Base-by-base conservation (phyloP, 805 yeast genomes). In the Ogataea degrootiae region DNA sequence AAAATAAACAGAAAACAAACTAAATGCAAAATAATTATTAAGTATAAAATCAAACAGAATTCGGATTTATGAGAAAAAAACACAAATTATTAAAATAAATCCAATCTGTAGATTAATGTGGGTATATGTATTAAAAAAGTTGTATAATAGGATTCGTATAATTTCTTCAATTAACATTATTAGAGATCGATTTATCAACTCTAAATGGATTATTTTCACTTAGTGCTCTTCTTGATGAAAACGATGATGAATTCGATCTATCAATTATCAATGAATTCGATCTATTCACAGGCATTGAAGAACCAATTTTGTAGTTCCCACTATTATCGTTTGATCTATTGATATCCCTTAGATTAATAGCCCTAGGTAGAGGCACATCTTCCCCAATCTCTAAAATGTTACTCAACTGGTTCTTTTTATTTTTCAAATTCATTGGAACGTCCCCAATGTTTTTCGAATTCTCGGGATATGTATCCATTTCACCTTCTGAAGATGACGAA, bases 331-430 rank as follows among this genome's bases (percentile, higher is more conserved):
- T 15, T 15, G n/a, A 15, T 15, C 36, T 34, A 12, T 34, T 34
- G 9, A 34, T 15, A 34, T n/a, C 17, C 17, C 17, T 22, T 8
- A 15, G 40, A 12, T 37, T 31, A 22, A 8, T n/a, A 23, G n/a
- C 9, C 9, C 7, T 19, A 39, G 16, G n/a, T 7, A 33, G 5
- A 4, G 49, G 34, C 11, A 26, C 12, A 8, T 51, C 58, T 26
- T 55, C 59, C 26, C 52, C 59, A 14, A 50, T 39, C 46, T 55
- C 59, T 17, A 53, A 16, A 12, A 55, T 55, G 37, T 55, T 55
- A 41, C 50, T 55, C 41, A 55, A 43, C 34, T 31, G 45, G 34
- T 51, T 44, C 9, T 48, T 45, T 14, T 45, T 47, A 6, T 50
- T 53, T 36, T 44, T 36, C 9, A n/a, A 6, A 16, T 15, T 22